phyloP scores from a whole-genome alignment of 164 flowering plant genomes.

The Akebia trifoliata region DNA sequence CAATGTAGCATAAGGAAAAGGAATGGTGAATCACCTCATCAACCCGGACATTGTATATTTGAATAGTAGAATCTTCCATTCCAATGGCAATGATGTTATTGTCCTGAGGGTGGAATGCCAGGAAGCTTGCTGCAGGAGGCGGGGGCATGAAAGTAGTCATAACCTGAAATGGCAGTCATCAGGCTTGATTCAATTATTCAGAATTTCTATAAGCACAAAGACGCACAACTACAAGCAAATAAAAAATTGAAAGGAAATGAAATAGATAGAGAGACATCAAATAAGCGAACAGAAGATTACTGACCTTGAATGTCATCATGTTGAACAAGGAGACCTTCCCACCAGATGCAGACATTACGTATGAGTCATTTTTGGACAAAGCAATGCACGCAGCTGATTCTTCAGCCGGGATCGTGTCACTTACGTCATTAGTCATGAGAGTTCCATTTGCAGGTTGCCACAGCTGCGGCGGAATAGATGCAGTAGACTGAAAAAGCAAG shows the following conservation, averaged over 20 bases:
- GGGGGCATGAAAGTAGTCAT: constrained; percentile 77
- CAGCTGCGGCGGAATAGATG: constrained; percentile 47
- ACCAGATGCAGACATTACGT: constrained; percentile 66
- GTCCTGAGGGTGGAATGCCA: constrained; percentile 80
- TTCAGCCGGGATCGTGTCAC: constrained; percentile 41
- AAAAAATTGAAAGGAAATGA: not conserved
- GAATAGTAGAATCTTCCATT: constrained; percentile 70
- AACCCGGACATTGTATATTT: constrained; percentile 64
- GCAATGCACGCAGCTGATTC: constrained; percentile 69
- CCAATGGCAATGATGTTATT: constrained; percentile 76
- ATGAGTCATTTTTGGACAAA: constrained; percentile 57
- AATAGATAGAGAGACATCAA: not conserved
- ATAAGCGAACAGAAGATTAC: not conserved
- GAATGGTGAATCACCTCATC: constrained; percentile 46
- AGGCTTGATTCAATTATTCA: not conserved
- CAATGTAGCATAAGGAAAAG: not conserved
- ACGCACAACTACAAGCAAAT: not conserved
- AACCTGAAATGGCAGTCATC: constrained; percentile 30
- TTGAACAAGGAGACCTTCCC: constrained; percentile 64
- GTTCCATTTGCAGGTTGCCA: constrained; percentile 68
- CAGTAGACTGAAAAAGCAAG: constrained; percentile 43
- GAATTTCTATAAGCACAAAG: not conserved
- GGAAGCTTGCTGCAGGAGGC: constrained; percentile 70
- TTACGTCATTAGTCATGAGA: constrained; percentile 61
- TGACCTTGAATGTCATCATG: constrained; percentile 76